phyloP scores from a whole-genome alignment of 805 yeast genomes.

The Ogataea henricii region DNA sequence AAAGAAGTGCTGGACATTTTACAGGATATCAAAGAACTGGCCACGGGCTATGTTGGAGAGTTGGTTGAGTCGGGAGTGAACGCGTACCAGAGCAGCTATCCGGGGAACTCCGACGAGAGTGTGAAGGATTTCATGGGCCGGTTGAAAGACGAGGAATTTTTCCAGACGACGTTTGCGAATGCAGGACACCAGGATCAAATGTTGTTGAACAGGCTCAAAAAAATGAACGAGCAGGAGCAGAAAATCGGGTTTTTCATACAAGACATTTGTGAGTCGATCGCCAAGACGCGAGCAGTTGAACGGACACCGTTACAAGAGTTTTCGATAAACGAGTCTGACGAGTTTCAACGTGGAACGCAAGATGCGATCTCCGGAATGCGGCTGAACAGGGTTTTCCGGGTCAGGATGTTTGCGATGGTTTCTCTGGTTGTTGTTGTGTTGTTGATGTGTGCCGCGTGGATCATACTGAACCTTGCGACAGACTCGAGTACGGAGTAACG shows the following conservation, averaged over 20 bases:
- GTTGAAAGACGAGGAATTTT: not conserved
- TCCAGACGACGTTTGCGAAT: not conserved
- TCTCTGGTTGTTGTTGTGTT: not conserved
- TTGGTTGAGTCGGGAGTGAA: not conserved
- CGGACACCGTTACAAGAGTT: conserved; percentile 1
- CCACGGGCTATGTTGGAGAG: not conserved
- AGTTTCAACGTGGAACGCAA: not conserved
- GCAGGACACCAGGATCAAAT: conserved; percentile 1
- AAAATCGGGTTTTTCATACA: not conserved
- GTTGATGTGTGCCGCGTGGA: not conserved
- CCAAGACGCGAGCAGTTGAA: too few species aligned
- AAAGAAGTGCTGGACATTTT: not conserved
- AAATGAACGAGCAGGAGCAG: not conserved
- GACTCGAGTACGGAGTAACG: not conserved
- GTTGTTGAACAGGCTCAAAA: not conserved
- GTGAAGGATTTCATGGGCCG: not conserved
- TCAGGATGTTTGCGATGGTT: not conserved
- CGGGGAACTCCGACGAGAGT: not conserved
- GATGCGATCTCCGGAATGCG: not conserved
- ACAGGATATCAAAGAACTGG: not conserved
- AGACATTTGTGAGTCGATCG: not conserved
- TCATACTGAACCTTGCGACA: not conserved
- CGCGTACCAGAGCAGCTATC: not conserved
- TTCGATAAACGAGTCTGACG: not conserved
- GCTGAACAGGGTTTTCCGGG: not conserved